Percentiles rank a stretch among this genome's conserved stretches.
These are phyloP conservation scores for Pseudogymnoascus sp. DNA, from an alignment of 2,329 filamentous ascomycete genomes.

Conservation along the genomic window DNA sequence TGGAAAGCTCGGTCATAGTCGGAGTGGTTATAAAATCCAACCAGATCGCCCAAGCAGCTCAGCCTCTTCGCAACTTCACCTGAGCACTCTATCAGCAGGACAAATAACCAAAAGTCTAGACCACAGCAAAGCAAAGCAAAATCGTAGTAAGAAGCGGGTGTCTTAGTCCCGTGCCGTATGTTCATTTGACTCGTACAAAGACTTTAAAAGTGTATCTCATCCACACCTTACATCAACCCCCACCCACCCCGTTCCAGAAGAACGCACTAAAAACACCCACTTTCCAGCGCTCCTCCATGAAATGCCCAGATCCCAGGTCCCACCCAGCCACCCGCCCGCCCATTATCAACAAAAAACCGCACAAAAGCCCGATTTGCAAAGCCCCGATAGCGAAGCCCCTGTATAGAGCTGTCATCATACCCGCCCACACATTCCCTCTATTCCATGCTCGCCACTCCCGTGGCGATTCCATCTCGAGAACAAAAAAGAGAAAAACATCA, in stretches of 20 bases:
- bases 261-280: not conserved
- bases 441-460: not conserved
- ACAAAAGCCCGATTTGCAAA: not conserved
- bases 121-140: not conserved
- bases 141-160: not conserved
- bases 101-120: not conserved
- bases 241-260: not conserved
- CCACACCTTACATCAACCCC: not conserved
- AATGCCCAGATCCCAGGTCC: not conserved
- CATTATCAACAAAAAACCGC: not conserved
- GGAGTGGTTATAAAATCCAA: not conserved
- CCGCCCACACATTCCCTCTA: not conserved
- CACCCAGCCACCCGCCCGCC: not conserved
- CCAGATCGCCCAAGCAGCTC: not conserved
- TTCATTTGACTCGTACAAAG: constrained; percentile 8
- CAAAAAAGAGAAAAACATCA: not conserved
- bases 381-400: not conserved
- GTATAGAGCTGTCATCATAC: not conserved
- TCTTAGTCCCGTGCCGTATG: constrained; percentile 1
- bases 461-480: not conserved
- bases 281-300: constrained; percentile 2
- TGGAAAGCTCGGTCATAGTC: not conserved
- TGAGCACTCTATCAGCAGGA: not conserved
- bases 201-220: not conserved
- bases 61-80: not conserved